phyloP scores from a whole-genome alignment of 2,329 filamentous ascomycete genomes.

The Pyricularia grisea region DNA sequence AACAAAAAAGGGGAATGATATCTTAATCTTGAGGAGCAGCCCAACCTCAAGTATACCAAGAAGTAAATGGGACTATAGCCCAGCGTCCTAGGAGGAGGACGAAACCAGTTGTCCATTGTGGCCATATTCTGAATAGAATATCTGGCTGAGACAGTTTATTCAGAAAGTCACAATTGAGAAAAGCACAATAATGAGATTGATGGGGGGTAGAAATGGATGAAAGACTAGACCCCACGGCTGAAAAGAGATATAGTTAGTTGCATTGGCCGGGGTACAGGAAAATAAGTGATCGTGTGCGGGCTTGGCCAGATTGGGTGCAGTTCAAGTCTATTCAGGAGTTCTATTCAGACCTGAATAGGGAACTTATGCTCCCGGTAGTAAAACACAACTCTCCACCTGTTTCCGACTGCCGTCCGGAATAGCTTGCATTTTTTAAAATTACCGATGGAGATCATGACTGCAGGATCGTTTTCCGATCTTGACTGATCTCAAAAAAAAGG shows the following conservation, averaged over 20 bases:
- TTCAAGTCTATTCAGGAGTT: conserved; percentile 16
- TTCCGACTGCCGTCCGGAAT: neutral
- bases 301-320: neutral
- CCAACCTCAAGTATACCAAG: neutral
- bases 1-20: neutral
- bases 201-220: neutral
- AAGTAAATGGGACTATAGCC: neutral
- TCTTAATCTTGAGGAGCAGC: neutral
- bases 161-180: conserved; percentile 1
- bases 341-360: conserved; percentile 23
- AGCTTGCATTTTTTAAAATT: neutral
- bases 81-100: neutral
- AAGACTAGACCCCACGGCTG: neutral
- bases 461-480: neutral
- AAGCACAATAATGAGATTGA: neutral
- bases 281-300: neutral
- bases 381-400: neutral
- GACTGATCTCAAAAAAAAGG: neutral
- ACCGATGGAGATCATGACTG: neutral
- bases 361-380: neutral
- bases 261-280: neutral
- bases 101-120: neutral
- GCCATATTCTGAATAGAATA: neutral
- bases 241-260: neutral
- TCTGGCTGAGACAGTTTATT: conserved; percentile 1